Evolutionary conservation across 306 rosid species (phyloP).

Genomic region (Luffa acutangula): DNA sequence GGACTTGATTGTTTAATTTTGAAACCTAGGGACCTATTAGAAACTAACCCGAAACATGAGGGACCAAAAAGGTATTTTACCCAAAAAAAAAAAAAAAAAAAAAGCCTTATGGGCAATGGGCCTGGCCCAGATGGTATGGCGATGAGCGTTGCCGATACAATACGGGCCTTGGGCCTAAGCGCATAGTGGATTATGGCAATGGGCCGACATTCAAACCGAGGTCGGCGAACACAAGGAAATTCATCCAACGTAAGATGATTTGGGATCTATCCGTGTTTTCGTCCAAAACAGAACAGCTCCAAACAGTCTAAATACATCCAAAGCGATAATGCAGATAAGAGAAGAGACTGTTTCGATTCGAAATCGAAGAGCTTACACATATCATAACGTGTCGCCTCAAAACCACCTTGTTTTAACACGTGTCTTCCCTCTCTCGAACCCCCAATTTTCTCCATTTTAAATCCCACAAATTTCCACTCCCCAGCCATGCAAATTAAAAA

Average conservation of each 20-base stretch:
- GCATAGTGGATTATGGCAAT: not conserved
- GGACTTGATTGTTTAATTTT: no score
- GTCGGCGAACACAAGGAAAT: not conserved
- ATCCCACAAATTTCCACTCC: constrained; percentile 32
- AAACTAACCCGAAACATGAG: no score
- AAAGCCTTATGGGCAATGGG: no score
- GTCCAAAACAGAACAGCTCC: not conserved
- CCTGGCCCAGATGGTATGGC: no score
- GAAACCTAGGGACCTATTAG: no score
- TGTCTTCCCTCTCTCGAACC: constrained; percentile 28
- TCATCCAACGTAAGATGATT: not conserved
- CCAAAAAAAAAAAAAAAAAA: no score
- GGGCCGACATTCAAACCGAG: not conserved
- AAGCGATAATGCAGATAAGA: not conserved
- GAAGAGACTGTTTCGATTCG: not conserved
- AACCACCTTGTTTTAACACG: constrained; percentile 26
- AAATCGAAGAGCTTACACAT: constrained; percentile 25
- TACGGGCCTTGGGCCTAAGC: not conserved
- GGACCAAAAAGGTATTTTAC: no score
- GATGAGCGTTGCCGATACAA: no score
- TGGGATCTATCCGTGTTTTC: not conserved
- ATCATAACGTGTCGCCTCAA: constrained; percentile 28
- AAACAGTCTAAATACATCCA: not conserved
- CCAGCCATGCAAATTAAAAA: constrained; percentile 41
- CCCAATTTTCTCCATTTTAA: constrained; percentile 25